Evolutionary conservation across 805 yeast genomes (phyloP), one percentile per base, ranked within the genome.

Genomic region (Starmerella sp.): DNA sequence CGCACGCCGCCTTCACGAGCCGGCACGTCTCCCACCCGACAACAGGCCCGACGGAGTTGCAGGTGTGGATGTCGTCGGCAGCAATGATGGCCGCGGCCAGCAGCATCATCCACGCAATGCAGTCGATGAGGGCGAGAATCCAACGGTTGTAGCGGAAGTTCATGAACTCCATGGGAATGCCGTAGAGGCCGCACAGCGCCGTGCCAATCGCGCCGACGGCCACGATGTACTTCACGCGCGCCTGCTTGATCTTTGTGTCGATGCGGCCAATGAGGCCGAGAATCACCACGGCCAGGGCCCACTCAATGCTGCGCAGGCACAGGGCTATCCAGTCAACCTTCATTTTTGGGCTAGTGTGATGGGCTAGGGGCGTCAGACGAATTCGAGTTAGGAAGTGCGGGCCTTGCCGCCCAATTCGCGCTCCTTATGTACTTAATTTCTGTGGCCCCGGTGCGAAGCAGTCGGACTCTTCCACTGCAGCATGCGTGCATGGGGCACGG

Each of bases 41-140:
- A 29, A 15, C 44, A 32, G 34, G 35, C n/a, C 28, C 44, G 4
- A 32, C 48, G 10, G 32, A 39, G 11, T 32, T n/a, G 51, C 43
- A 52, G 29, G 50, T 45, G 30, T 52, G 48, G 15, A 52, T 52
- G 43, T 52, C 54, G 37, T 45, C 54, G n/a, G 50, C 39, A 5
- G 48, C 48, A 22, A 52, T 52, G 30, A 52, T 37, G 13, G 54
- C 54, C 11, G 54, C 54, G 13, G 54, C 54, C 22, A 52, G 48
- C 15, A 52, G 43, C 32, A 52, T 44, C 50, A 52, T 44, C 50
- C 54, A 44, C 7, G 39, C 48, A 4, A 52, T 11, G 45, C 41
- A 35, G 50, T 52, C 54, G 22, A 52, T 42, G 31, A 45, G 30
- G 5, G 41, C n/a, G 10, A 45, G 31, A 9, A 45, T 37, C 49